Evolutionary conservation across 495 filamentous ascomycete genomes (phyloP).

Genomic region (Talaromyces adpressus): DNA sequence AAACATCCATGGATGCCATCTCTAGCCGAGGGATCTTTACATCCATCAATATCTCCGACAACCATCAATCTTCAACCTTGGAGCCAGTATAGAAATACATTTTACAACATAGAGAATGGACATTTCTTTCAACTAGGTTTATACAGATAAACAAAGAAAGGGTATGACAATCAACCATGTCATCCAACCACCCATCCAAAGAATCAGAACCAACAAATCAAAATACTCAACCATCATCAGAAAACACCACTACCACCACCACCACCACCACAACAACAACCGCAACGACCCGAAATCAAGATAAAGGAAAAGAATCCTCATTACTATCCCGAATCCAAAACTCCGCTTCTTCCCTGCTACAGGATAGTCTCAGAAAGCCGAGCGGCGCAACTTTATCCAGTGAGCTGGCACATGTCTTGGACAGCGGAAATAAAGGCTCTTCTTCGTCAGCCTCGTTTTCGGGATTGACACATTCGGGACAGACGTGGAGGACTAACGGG

Average conservation of each 20-base stretch:
- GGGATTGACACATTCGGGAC: neutral
- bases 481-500: neutral
- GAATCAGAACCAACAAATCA: neutral
- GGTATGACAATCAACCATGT: neutral
- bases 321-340: conserved; percentile 29
- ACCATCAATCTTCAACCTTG: neutral
- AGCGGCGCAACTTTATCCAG: conserved; percentile 7
- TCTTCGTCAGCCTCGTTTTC: conserved; percentile 14
- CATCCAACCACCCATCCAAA: neutral
- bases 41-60: neutral
- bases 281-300: neutral
- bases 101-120: neutral
- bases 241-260: neutral
- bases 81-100: neutral
- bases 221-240: neutral
- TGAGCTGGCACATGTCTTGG: conserved; percentile 22
- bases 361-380: conserved; percentile 22
- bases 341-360: conserved; percentile 30
- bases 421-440: conserved; percentile 19
- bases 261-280: neutral
- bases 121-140: neutral
- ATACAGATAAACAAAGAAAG: neutral
- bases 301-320: neutral
- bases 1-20: neutral
- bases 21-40: neutral